A percentile compares a stretch with the other conserved stretches of the same genome.
Conservation (phyloP, 176 grass and related monocot species). For the Cymbopogon citratus region DNA sequence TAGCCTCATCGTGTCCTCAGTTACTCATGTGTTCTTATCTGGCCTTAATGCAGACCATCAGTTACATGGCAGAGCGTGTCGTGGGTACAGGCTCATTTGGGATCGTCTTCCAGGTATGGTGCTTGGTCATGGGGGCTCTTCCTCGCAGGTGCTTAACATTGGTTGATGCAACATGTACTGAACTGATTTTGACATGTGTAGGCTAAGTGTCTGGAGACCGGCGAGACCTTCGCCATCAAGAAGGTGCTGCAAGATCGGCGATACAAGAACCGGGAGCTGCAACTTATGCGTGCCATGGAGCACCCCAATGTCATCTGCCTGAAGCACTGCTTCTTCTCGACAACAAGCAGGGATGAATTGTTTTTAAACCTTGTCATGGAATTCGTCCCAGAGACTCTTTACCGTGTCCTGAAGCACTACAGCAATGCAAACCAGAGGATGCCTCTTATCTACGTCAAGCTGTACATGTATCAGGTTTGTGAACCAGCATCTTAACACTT, state of each 20-base stretch:
- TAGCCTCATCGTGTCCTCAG: not conserved
- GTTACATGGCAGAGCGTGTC: slow-evolving; percentile 73
- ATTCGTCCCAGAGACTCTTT: slow-evolving; percentile 87
- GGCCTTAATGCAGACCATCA: slow-evolving; percentile 50
- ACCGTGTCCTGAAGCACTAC: slow-evolving; percentile 88
- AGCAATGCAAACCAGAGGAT: slow-evolving; percentile 97
- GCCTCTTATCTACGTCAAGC: slow-evolving; percentile 93
- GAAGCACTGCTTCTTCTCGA: slow-evolving; percentile 99
- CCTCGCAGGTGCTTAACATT: not conserved
- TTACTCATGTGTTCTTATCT: slow-evolving; percentile 3
- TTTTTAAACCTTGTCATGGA: slow-evolving; percentile 99
- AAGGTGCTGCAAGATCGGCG: slow-evolving; percentile 89
- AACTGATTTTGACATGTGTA: slow-evolving; percentile 21
- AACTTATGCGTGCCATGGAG: slow-evolving; percentile 93
- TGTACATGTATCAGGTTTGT: slow-evolving; percentile 95
- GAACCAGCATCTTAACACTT: not conserved
- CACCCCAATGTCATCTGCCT: slow-evolving; percentile 86
- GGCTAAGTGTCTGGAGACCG: slow-evolving; percentile 95
- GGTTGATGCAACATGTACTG: not conserved
- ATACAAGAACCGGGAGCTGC: slow-evolving; percentile 97
- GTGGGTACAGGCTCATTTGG: slow-evolving; percentile 82
- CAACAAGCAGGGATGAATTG: slow-evolving; percentile 75
- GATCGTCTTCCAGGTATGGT: slow-evolving; percentile 70
- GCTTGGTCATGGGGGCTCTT: not conserved
- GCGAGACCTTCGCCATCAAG: slow-evolving; percentile 87